Evolutionary conservation across 169 alveolate genomes (phyloP), one percentile per base, ranked within the genome.

Genomic region (Plasmodium gonderi): DNA sequence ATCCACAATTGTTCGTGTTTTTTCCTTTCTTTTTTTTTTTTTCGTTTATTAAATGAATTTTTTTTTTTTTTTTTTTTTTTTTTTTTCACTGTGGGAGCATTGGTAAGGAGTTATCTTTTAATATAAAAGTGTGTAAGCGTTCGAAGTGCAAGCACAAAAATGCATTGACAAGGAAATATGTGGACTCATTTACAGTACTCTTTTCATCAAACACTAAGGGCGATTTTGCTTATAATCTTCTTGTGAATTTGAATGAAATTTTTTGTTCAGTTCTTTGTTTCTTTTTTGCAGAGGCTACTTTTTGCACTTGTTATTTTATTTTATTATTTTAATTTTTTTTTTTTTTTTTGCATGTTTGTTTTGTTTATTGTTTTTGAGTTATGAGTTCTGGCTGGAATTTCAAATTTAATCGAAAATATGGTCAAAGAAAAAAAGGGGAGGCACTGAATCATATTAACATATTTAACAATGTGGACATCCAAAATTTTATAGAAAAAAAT

Each of bases 331-430:
- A n/a, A 0, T 3, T 23, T 49, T 49, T 9, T 5, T 49, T n/a
- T 49, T 54, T 54, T 3, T 17, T 54, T 36, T 72, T 72, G 80
- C 17, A 8, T 7, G 23, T 9, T 69, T 69, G 51, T 69, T 29
- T 68, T 68, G 3, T n/a, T 3, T 38, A 29, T 68, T 68, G 17
- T 65, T 47, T 20, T n/a, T 51, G 82, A 90, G 94, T 77, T 47
- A 90, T 90, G 94, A 90, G 94, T 90, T 72, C 94, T 77, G 94
- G 94, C 33, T 90, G 94, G 94, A 76, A 77, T 79, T 90, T 90
- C 72, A 64, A 90, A 42, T 79, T 31, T 69, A 79, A 67, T 42
- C 75, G 67, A 45, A 90, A 42, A 51, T 20, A 60, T 12, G 77
- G 14, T 29, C 20, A 49, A 9, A 69, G 79, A 45, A 90, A 68